A percentile compares a stretch with the other conserved stretches of the same genome.
Evolutionary conservation across 306 rosid genomes (phyloP).

Genomic region (Castanea crenata): DNA sequence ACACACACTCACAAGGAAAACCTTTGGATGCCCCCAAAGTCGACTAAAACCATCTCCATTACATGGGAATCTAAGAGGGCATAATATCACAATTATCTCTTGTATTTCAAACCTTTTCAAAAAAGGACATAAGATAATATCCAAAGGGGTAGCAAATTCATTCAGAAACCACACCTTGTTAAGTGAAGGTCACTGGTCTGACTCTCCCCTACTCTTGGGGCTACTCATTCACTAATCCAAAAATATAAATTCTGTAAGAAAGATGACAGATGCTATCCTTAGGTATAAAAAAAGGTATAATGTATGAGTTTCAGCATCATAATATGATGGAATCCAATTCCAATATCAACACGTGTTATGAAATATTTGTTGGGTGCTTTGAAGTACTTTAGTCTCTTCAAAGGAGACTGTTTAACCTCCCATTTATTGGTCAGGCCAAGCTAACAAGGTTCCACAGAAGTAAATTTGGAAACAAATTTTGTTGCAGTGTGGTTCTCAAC

Average conservation of each 20-base stretch:
- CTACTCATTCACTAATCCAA: neutral
- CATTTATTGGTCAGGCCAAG: neutral
- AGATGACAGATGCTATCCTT: neutral
- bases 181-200: neutral
- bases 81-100: neutral
- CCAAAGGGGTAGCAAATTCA: neutral
- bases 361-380: neutral
- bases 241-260: neutral
- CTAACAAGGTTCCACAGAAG: neutral
- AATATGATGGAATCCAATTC: neutral
- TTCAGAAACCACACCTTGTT: neutral
- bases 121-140: neutral
- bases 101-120: neutral
- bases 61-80: neutral
- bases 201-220: neutral
- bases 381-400: neutral
- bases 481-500: neutral
- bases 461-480: neutral
- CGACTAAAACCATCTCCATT: neutral
- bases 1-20: slow-evolving; percentile 4
- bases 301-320: neutral
- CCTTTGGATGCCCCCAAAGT: neutral
- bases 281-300: neutral
- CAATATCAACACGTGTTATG: neutral
- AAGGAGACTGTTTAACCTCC: neutral